Conservation (phyloP, 805 yeast species). For the Torulaspora delbrueckii region DNA sequence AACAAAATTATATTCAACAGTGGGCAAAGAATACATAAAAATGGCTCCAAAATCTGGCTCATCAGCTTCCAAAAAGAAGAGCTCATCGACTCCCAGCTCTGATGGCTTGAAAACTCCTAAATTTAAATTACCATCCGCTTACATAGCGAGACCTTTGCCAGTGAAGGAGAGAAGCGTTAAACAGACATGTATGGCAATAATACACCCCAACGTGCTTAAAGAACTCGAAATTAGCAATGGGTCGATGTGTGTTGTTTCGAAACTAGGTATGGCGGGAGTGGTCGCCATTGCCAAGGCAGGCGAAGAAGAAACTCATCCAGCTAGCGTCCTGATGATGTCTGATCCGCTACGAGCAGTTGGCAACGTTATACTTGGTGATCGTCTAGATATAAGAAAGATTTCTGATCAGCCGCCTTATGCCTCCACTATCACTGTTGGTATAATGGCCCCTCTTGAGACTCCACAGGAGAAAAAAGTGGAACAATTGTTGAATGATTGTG, state of each 20-base stretch:
- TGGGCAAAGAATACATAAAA: background rate
- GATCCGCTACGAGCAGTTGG: slow-evolving; percentile 41
- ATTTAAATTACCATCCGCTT: slow-evolving; percentile 37
- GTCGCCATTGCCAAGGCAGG: slow-evolving; percentile 42
- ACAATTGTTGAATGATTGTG: slow-evolving; percentile 47
- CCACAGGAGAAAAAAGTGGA: slow-evolving; percentile 34
- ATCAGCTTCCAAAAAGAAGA: slow-evolving; percentile 29
- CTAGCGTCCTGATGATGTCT: slow-evolving; percentile 46
- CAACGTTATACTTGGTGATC: slow-evolving; percentile 47
- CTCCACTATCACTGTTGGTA: slow-evolving; percentile 35
- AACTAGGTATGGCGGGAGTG: slow-evolving; percentile 45
- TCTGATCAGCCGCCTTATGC: slow-evolving; percentile 48
- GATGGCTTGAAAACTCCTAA: slow-evolving; percentile 24
- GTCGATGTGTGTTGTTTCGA: slow-evolving; percentile 42
- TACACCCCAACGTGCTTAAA: slow-evolving; percentile 44
- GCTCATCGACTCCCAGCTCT: slow-evolving; percentile 16
- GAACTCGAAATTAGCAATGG: slow-evolving; percentile 46
- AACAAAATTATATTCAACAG: background rate
- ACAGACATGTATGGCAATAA: slow-evolving; percentile 35
- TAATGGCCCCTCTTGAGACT: slow-evolving; percentile 21
- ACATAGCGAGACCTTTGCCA: slow-evolving; percentile 39
- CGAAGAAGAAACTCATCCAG: slow-evolving; percentile 31
- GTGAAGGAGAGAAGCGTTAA: slow-evolving; percentile 24
- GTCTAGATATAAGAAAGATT: slow-evolving; percentile 45
- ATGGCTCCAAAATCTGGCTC: slow-evolving; percentile 32